Conservation (phyloP, 2,329 filamentous ascomycete genomes). For the Fusarium humuli region DNA sequence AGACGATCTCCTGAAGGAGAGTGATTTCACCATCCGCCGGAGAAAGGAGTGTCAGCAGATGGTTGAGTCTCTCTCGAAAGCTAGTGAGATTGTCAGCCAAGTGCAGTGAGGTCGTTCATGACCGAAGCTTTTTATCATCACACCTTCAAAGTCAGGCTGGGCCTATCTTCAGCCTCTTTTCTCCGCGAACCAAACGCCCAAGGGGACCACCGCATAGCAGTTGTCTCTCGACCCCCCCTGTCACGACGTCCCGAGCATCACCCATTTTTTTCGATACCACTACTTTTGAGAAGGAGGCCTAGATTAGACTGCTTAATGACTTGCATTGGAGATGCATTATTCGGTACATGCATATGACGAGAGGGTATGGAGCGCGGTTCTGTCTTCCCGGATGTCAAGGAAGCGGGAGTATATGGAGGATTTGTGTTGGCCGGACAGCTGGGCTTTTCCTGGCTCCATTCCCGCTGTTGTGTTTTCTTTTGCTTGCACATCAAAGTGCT, state of each 20-base stretch:
- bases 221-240: constrained; percentile 17
- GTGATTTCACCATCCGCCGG: constrained; percentile 93
- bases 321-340: constrained; percentile 39
- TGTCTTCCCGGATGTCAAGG: constrained; percentile 17
- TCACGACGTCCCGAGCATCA: constrained; percentile 36
- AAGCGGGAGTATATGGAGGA: constrained; percentile 32
- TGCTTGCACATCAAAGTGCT: constrained; percentile 7
- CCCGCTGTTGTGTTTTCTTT: constrained; percentile 26
- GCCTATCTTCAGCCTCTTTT: constrained; percentile 21
- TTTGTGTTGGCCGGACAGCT: constrained; percentile 14
- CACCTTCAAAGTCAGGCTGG: constrained; percentile 29
- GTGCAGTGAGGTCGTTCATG: constrained; percentile 63
- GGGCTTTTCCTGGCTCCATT: constrained; percentile 27
- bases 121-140: constrained; percentile 23
- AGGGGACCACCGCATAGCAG: constrained; percentile 18
- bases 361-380: constrained; percentile 6
- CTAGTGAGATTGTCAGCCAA: constrained; percentile 94
- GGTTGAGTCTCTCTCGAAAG: constrained; percentile 91
- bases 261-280: constrained; percentile 55
- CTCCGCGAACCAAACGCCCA: constrained; percentile 16
- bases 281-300: constrained; percentile 46
- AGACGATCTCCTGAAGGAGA: constrained; percentile 96
- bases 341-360: constrained; percentile 13
- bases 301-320: constrained; percentile 53
- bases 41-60: constrained; percentile 99